phyloP scores from a whole-genome alignment of 805 yeast species.

The Ogataea wickerhamii region DNA sequence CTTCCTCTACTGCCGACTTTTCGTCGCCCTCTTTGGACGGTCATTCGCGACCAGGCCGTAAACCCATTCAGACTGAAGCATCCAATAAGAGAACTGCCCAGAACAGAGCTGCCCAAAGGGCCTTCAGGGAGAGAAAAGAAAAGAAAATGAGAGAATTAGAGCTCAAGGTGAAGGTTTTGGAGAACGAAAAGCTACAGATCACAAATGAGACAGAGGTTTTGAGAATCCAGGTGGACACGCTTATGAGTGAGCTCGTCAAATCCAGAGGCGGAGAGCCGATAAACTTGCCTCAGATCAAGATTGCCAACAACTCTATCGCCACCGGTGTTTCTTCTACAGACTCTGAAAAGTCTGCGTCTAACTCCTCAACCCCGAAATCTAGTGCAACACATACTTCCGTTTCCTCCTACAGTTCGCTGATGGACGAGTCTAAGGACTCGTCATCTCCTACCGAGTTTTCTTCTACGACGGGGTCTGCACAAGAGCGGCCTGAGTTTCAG shows the following conservation, averaged over 20 bases:
- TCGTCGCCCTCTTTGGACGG: constrained; percentile 5
- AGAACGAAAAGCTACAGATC: constrained; percentile 65
- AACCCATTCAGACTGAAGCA: constrained; percentile 67
- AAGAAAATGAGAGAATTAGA: constrained; percentile 81
- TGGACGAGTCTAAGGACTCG: constrained; percentile 1
- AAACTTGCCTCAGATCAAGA: constrained; percentile 1
- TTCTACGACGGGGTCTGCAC: not conserved
- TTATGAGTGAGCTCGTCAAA: constrained; percentile 59
- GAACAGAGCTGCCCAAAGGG: constrained; percentile 97
- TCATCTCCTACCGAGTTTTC: not conserved
- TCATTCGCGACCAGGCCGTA: constrained; percentile 67
- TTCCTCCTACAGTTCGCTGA: constrained; percentile 16
- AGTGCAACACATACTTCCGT: constrained; percentile 16
- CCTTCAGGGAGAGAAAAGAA: constrained; percentile 93
- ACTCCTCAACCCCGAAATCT: constrained; percentile 13
- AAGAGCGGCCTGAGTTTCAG: constrained; percentile 6
- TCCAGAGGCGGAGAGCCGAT: constrained; percentile 14
- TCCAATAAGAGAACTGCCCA: constrained; percentile 92
- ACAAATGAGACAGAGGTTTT: constrained; percentile 70
- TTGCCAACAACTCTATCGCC: not conserved
- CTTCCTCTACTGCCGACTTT: not conserved
- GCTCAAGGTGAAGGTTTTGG: constrained; percentile 67
- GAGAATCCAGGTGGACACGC: constrained; percentile 68
- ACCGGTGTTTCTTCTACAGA: constrained; percentile 10
- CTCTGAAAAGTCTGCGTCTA: constrained; percentile 17